phyloP scores from a whole-genome alignment of 1,139 yeast genomes.

The Arxiozyma telluris region DNA sequence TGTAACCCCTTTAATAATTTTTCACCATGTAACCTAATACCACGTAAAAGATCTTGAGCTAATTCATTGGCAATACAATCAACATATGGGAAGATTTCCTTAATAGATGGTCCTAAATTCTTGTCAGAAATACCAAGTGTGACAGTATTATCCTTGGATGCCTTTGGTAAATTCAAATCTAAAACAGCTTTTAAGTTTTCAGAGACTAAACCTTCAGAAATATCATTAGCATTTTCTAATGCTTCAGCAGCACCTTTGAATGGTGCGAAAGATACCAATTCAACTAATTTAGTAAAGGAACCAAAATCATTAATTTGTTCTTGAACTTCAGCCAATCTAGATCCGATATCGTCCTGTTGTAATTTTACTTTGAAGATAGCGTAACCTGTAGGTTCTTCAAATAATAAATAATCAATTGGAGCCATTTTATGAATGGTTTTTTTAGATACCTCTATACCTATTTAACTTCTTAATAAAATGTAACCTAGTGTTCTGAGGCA shows the following conservation, averaged over 20 bases:
- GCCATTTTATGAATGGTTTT: constrained; percentile 29
- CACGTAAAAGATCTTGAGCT: constrained; percentile 92
- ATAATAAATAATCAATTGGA: constrained; percentile 83
- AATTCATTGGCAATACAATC: constrained; percentile 88
- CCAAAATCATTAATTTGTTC: constrained; percentile 80
- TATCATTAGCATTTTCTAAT: constrained; percentile 93
- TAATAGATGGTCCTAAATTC: constrained; percentile 93
- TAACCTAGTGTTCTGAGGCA: background rate
- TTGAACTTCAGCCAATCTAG: constrained; percentile 90
- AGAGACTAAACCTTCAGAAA: constrained; percentile 92
- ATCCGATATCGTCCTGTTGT: constrained; percentile 91
- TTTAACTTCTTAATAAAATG: too few relatives aligned
- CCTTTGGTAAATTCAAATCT: constrained; percentile 87
- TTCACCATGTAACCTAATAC: constrained; percentile 82
- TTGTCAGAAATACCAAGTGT: constrained; percentile 86
- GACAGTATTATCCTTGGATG: constrained; percentile 59
- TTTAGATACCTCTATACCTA: background rate
- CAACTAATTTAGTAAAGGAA: constrained; percentile 85
- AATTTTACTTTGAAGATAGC: constrained; percentile 89
- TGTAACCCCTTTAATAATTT: constrained; percentile 87
- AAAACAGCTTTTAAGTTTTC: constrained; percentile 84
- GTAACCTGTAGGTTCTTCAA: constrained; percentile 98
- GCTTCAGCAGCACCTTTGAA: constrained; percentile 99
- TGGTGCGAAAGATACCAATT: constrained; percentile 92
- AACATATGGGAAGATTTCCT: constrained; percentile 77